Conservation (phyloP, 257 asterid genomes). For the Anisodus tanguticus region DNA sequence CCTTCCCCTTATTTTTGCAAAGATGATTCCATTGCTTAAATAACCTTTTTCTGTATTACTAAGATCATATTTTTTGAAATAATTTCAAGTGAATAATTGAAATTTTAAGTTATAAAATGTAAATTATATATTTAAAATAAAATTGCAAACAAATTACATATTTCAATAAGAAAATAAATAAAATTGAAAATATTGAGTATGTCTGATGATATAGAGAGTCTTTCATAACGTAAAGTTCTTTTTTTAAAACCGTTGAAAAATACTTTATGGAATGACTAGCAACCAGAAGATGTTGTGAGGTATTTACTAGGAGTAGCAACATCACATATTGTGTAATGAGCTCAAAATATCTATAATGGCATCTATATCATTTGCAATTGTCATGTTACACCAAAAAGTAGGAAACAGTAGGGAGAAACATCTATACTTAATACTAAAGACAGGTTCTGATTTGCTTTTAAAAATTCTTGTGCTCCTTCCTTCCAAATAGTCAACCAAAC, state of each 20-base stretch:
- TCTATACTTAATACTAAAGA: neutral
- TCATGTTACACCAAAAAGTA: neutral
- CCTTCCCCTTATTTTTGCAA: neutral
- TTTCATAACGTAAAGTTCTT: no score
- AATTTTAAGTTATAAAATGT: neutral
- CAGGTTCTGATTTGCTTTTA: neutral
- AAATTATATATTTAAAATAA: neutral
- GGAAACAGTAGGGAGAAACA: neutral
- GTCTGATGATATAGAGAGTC: neutral
- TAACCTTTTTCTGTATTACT: neutral
- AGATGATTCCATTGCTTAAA: conserved; percentile 7
- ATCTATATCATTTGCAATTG: neutral
- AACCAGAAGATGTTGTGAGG: neutral
- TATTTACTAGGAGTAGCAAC: neutral
- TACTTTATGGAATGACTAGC: neutral
- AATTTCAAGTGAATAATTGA: neutral
- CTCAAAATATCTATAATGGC: neutral
- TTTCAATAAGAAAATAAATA: neutral
- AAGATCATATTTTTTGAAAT: neutral
- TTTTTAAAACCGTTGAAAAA: neutral
- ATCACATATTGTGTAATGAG: neutral
- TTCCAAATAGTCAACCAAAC: conserved; percentile 2
- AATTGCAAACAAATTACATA: neutral
- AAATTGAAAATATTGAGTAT: neutral
- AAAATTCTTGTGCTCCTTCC: neutral